Percentiles rank a stretch among this genome's conserved stretches.
Conservation (phyloP, 2,329 filamentous ascomycete genomes). For the Hirsutella rhossiliensis region DNA sequence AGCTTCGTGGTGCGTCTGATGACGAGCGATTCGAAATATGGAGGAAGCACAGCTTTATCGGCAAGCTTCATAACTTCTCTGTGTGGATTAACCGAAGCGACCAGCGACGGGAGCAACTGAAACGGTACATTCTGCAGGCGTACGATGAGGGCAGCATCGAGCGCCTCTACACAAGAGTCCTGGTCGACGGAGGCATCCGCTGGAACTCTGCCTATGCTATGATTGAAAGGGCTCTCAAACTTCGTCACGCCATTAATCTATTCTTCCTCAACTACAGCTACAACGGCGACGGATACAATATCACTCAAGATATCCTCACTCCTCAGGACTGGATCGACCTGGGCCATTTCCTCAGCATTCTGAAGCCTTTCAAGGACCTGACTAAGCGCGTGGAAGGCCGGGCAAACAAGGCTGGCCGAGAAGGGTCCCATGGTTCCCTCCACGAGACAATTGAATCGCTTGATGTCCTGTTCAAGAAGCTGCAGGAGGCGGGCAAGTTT, state of each 20-base stretch:
- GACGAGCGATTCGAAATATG: no score
- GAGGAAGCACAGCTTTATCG: neutral
- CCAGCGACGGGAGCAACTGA: no score
- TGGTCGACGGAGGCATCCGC: neutral
- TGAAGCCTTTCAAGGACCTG: neutral
- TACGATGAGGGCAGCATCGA: neutral
- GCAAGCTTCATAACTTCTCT: neutral
- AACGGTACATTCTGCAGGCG: neutral
- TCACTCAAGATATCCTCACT: neutral
- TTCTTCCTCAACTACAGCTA: neutral
- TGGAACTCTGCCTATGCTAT: neutral
- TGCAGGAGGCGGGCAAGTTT: neutral
- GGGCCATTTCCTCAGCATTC: neutral
- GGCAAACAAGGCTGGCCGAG: no score
- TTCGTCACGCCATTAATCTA: neutral
- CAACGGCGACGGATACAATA: neutral
- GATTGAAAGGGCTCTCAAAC: neutral
- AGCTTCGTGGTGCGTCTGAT: neutral
- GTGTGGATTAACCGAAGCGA: neutral
- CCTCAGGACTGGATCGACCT: neutral
- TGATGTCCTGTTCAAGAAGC: neutral
- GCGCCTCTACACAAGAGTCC: neutral
- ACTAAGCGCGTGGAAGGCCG: neutral
- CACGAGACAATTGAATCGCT: neutral
- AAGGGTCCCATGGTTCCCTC: neutral